Conservation (phyloP, 805 yeast genomes). For the Candida krabiensis region DNA sequence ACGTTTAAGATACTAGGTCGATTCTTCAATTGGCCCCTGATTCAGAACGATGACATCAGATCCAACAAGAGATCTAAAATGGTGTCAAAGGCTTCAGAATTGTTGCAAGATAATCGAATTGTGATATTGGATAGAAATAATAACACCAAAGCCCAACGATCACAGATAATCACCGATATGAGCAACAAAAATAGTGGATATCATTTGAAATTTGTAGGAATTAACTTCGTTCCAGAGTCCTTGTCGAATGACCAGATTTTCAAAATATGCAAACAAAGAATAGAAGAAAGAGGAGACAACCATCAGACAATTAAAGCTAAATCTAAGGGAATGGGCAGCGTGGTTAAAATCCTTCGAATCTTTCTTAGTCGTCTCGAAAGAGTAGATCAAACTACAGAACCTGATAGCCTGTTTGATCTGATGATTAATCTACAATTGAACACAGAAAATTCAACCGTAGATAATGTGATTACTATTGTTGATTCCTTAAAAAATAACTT, state of each 20-base stretch:
- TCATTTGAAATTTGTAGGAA: conserved; percentile 53
- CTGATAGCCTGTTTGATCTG: conserved; percentile 63
- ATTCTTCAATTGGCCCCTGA: conserved; percentile 63
- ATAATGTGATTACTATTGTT: conserved; percentile 37
- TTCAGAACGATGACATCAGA: conserved; percentile 72
- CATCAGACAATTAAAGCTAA: conserved; percentile 70
- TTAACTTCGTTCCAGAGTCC: conserved; percentile 53
- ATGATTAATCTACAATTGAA: conserved; percentile 53
- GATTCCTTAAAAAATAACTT: not conserved
- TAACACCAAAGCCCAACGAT: conserved; percentile 63
- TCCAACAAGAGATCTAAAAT: conserved; percentile 43
- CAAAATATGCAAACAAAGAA: conserved; percentile 53
- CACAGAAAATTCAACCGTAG: conserved; percentile 39
- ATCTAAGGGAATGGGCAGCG: conserved; percentile 41
- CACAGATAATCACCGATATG: conserved; percentile 54
- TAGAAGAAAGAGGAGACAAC: conserved; percentile 67
- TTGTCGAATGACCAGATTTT: conserved; percentile 32
- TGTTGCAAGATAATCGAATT: conserved; percentile 37
- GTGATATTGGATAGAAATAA: conserved; percentile 78
- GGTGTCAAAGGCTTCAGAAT: conserved; percentile 40
- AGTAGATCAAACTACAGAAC: conserved; percentile 40
- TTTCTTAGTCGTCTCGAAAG: conserved; percentile 66
- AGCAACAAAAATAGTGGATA: conserved; percentile 37
- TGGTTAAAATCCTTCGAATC: conserved; percentile 62
- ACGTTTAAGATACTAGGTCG: conserved; percentile 55